Evolutionary conservation across 169 alveolate genomes (phyloP).

Genomic region (Plasmodium falciparum): DNA sequence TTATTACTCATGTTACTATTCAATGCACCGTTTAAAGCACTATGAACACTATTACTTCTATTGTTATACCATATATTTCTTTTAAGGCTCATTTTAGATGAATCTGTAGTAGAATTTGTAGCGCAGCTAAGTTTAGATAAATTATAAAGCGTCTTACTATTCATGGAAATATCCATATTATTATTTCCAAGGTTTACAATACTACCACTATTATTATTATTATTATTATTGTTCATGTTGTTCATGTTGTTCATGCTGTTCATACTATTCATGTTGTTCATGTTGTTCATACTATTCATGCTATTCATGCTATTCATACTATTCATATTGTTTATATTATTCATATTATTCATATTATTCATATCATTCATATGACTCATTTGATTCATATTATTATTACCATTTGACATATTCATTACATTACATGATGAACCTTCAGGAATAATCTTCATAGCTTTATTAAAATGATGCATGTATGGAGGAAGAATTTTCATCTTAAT

Average conservation of each 20-base stretch:
- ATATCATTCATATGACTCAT: too few relatives aligned
- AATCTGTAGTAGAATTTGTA: not conserved
- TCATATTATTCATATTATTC: too few relatives aligned
- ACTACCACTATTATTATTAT: too few relatives aligned
- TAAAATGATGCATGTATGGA: not conserved
- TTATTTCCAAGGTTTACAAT: too few relatives aligned
- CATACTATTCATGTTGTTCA: too few relatives aligned
- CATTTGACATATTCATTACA: not conserved
- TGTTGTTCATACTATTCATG: too few relatives aligned
- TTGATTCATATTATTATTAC: too few relatives aligned
- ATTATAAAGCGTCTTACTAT: not conserved
- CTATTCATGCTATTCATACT: too few relatives aligned
- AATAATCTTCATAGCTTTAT: not conserved
- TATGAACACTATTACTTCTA: not conserved
- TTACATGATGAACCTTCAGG: not conserved
- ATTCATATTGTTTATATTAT: too few relatives aligned
- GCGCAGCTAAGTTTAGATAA: not conserved
- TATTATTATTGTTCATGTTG: too few relatives aligned
- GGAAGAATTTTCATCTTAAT: not conserved
- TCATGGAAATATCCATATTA: not conserved
- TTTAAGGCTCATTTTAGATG: not conserved
- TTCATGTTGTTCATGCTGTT: too few relatives aligned
- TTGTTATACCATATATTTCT: not conserved
- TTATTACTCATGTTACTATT: not conserved
- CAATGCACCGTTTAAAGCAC: not conserved